Evolutionary conservation across 2,329 filamentous ascomycete genomes (phyloP).

Genomic region (Epicoccum nigrum): DNA sequence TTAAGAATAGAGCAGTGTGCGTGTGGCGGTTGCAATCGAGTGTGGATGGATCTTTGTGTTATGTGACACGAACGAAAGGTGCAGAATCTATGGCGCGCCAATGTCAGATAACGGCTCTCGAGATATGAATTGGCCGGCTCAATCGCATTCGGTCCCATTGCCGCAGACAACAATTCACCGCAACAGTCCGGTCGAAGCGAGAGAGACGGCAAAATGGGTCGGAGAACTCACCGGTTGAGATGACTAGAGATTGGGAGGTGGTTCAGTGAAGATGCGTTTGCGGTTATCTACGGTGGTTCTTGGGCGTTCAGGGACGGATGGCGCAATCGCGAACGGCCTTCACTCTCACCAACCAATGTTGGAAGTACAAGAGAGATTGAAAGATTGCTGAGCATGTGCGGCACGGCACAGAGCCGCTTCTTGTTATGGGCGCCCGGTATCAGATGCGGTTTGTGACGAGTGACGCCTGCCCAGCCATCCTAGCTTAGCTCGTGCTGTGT

Average conservation of each 20-base stretch:
- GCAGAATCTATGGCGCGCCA: conserved; percentile 4
- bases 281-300: background rate
- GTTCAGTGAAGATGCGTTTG: conserved; percentile 3
- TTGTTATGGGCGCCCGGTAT: conserved; percentile 7
- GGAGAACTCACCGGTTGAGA: conserved; percentile 15
- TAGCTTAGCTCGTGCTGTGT: conserved; percentile 8
- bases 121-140: conserved; percentile 10
- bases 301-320: conserved; percentile 1
- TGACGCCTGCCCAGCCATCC: conserved; percentile 17
- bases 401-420: conserved; percentile 5
- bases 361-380: background rate
- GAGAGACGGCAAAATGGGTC: conserved; percentile 8
- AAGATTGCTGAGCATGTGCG: background rate
- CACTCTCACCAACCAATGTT: background rate
- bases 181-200: conserved; percentile 6
- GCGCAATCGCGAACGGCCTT: conserved; percentile 11
- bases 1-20: conserved; percentile 10
- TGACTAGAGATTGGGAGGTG: conserved; percentile 4
- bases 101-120: conserved; percentile 15
- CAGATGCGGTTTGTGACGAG: conserved; percentile 8
- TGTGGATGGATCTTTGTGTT: conserved; percentile 13
- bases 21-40: conserved; percentile 15
- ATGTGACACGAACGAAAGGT: conserved; percentile 18
- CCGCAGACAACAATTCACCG: conserved; percentile 2
- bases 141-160: conserved; percentile 12